These are phyloP conservation scores for Anthracocystis panici-leucophaei DNA, from an alignment of 1,284 basidiomycete genomes.

Conservation along the genomic window DNA sequence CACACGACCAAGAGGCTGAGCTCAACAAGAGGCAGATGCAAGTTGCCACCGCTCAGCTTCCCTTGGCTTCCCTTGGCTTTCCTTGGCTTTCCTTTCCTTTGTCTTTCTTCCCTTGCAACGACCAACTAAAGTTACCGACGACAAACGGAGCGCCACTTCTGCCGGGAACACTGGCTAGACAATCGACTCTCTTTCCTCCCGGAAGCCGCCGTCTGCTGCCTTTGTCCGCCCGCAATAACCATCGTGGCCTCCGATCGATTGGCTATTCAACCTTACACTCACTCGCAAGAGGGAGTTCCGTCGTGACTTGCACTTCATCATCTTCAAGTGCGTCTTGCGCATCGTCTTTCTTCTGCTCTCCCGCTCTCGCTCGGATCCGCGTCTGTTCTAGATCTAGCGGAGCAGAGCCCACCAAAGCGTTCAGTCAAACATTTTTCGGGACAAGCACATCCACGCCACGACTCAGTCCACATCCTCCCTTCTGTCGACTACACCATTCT, in stretches of 20 bases:
- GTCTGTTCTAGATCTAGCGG: background rate
- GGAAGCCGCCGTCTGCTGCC: too few species aligned
- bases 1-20: conserved; percentile 3
- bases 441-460: background rate
- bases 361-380: background rate
- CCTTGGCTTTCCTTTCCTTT: conserved; percentile 1
- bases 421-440: background rate
- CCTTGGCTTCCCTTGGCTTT: too few species aligned
- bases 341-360: background rate
- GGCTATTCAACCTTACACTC: background rate
- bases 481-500: background rate
- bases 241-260: background rate
- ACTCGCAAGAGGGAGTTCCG: background rate
- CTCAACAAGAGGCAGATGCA: background rate
- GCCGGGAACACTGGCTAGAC: background rate
- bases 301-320: background rate
- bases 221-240: too few species aligned
- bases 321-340: background rate
- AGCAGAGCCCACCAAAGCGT: background rate
- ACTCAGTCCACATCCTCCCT: background rate
- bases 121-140: background rate
- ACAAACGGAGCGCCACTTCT: background rate
- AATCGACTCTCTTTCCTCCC: background rate
- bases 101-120: background rate
- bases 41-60: too few species aligned